Evolutionary conservation across 2,329 filamentous ascomycete genomes (phyloP), one percentile per base, ranked within the genome.

Genomic region (Xylaria sp.): DNA sequence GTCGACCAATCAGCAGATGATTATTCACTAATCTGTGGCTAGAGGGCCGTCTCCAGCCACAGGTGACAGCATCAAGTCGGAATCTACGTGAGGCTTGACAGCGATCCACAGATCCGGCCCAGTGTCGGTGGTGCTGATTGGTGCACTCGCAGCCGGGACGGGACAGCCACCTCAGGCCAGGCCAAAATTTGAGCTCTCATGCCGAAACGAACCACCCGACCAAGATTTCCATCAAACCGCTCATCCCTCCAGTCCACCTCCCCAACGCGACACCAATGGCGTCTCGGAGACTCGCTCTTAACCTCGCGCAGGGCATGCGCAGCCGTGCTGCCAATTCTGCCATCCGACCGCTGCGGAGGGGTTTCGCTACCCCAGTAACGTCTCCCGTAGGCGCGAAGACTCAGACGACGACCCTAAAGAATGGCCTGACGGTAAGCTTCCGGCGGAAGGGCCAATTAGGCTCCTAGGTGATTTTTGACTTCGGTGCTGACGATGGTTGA

Each of bases 221-320:
- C 61, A 63, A 65, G 56, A 63, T 61, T 67, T 67, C 59, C 68
- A 77, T 78, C 78, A 81, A 82, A 82, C 78, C 77, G 77, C 80
- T 81, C 80, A 82, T 73, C 72, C 71, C 69, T 71, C 66, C 59
- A 71, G 72, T 74, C 76, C 75, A 73, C 72, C 75, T 73, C 73
- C 74, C 76, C 68, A 69, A 70, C 67, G 61, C 63, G 67, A 54
- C 63, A 69, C 59, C 67, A 71, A 97, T 97, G 93, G 93, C 93
- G 82, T 96, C 93, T 78, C 87, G 92, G 86, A 90, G 92, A 88
- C 87, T 97, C 81, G 92, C 92, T 83, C 85, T 95, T 78, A 96
- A 92, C 83, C 86, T 97, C 73, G 86, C 91, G 78, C 88, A 91
- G 81, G 89, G 90, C 79, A 83, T 96, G 79, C 91, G 92, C 83